Evolutionary conservation across 2,329 filamentous ascomycete species (phyloP), one percentile per base, ranked within the genome.

Genomic region (Aureobasidium leucospermi): DNA sequence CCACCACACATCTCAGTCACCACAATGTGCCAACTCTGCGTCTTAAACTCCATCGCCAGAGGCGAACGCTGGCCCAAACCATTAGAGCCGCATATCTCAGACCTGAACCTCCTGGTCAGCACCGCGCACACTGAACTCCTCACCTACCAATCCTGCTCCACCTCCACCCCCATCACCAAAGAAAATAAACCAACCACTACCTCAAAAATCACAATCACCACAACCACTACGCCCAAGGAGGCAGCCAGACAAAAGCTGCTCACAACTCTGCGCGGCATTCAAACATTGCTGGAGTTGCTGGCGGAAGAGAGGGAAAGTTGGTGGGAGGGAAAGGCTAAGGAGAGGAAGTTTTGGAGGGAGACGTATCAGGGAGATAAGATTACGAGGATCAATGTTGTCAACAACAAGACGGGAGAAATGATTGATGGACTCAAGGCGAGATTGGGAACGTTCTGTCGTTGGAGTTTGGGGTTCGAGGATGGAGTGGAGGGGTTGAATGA

Each of bases 21-120:
- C 16, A 29, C 29, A 28, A 56, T 56, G 52, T 56, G 52, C n/a
- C 52, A 45, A 56, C 52, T 56, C 41, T 56, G 52, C 52, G 8
- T n/a, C 7, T 41, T 56, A 29, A 56, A 45, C 29, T 23, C 39
- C 2, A 45, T 56, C 19, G 42, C 52, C 6, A 19, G 28, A 13
- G 19, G 15, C 3, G 39, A 23, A n/a, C 51, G 51, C 51, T 53
- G 51, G 51, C 51, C 51, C n/a, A 53, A 53, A 15, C 38, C 51
- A 5, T 38, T 53, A 7, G 51, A 42, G 19, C 5, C 51, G 32
- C 38, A 39, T 9, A 43, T 53, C 38, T 19, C 51, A 13, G 51
- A 53, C 15, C 28, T 53, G 39, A 3, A 13, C 8, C 28, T 53
- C 6, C 51, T 53, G 2, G 38, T 53, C 51, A 53, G 1, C 28